Evolutionary conservation across 768 basidiomycete genomes (phyloP).

Genomic region (Leucocoprinus leucothites): DNA sequence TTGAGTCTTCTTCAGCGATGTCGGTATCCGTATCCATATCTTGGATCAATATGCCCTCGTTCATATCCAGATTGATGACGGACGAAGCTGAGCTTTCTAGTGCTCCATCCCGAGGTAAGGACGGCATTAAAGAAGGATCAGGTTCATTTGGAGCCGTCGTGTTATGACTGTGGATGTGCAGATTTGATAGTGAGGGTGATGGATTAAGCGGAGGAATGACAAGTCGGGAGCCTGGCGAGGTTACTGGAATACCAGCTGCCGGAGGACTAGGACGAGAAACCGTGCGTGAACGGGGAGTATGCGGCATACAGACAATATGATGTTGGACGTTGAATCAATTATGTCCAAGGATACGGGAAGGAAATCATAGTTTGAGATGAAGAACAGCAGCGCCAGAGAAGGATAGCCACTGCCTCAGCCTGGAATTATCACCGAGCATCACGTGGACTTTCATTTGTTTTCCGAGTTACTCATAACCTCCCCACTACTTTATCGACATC

Average conservation of each 20-base stretch:
- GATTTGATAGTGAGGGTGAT: conserved; percentile 52
- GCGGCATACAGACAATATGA: conserved; percentile 20
- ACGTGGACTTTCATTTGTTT: too few relatives aligned
- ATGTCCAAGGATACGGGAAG: not conserved
- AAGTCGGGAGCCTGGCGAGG: conserved; percentile 49
- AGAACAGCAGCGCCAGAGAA: too few relatives aligned
- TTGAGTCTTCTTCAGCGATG: conserved; percentile 57
- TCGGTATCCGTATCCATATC: conserved; percentile 67
- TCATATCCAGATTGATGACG: conserved; percentile 60
- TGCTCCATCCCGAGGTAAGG: conserved; percentile 26
- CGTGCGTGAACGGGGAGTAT: conserved; percentile 29
- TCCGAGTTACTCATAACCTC: too few relatives aligned
- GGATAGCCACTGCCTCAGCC: too few relatives aligned
- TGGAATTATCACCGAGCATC: too few relatives aligned
- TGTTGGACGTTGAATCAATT: not conserved
- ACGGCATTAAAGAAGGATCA: conserved; percentile 19
- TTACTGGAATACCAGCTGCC: conserved; percentile 18
- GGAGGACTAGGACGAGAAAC: conserved; percentile 44
- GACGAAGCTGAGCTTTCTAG: conserved; percentile 72
- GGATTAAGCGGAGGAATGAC: conserved; percentile 50
- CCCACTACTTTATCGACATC: too few relatives aligned
- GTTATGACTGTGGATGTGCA: conserved; percentile 54
- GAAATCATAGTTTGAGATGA: too few relatives aligned
- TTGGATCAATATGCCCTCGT: conserved; percentile 68
- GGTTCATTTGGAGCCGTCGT: conserved; percentile 29